Conservation (phyloP, 192 early-diverging fungal species). For the Linnemannia hyalina region DNA sequence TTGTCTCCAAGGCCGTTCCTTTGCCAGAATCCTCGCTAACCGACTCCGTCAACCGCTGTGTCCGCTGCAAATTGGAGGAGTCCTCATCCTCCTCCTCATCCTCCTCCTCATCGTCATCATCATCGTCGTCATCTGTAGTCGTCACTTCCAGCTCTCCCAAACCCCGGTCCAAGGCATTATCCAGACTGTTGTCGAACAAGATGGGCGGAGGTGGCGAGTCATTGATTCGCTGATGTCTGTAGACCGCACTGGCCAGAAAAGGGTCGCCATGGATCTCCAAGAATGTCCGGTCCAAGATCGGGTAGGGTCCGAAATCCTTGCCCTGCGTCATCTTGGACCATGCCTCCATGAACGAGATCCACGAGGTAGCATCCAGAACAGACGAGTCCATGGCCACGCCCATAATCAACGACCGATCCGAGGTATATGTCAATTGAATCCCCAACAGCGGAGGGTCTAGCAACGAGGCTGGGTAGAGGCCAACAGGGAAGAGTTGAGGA, state of each 20-base stretch:
- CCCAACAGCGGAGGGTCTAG: slow-evolving; percentile 45
- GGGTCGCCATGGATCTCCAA: slow-evolving; percentile 26
- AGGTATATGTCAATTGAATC: slow-evolving; percentile 52
- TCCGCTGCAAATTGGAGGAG: background rate
- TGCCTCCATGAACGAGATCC: slow-evolving; percentile 52
- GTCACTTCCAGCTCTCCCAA: slow-evolving; percentile 24
- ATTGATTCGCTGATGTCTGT: slow-evolving; percentile 48
- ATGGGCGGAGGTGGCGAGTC: slow-evolving; percentile 53
- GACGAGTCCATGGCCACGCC: slow-evolving; percentile 51
- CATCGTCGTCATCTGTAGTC: slow-evolving; percentile 16
- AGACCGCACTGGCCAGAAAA: slow-evolving; percentile 6
- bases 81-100: background rate
- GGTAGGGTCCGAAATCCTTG: slow-evolving; percentile 49
- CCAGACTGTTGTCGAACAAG: slow-evolving; percentile 41
- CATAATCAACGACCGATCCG: slow-evolving; percentile 50
- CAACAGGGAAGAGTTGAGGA: slow-evolving; percentile 47
- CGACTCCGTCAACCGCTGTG: slow-evolving; percentile 18
- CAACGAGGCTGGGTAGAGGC: slow-evolving; percentile 51
- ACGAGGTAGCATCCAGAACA: slow-evolving; percentile 48
- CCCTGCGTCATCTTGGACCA: slow-evolving; percentile 55
- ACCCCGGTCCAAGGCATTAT: slow-evolving; percentile 25
- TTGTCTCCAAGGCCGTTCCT: background rate
- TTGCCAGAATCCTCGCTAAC: background rate
- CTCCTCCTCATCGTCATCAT: slow-evolving; percentile 6
- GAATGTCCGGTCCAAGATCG: slow-evolving; percentile 37